Evolutionary conservation across 192 early-diverging fungal genomes (phyloP).

Genomic region (Entophlyctis helioformis): DNA sequence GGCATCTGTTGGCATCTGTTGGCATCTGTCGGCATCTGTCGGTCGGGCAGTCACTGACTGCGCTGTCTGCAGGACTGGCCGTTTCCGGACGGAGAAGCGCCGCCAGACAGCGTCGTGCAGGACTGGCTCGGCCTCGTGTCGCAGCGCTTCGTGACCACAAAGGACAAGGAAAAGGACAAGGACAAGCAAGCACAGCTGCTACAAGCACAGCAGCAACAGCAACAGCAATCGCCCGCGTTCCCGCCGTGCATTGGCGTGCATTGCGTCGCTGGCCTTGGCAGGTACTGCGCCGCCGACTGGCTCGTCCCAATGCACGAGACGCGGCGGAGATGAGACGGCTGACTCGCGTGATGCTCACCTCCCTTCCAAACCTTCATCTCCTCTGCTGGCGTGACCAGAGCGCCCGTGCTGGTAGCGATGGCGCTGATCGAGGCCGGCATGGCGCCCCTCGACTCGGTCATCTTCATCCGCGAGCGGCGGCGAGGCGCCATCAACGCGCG

Average conservation of each 20-base stretch:
- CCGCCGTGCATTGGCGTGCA: slow-evolving; percentile 44
- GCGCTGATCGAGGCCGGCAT: slow-evolving; percentile 74
- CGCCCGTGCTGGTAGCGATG: slow-evolving; percentile 82
- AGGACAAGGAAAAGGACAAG: slow-evolving; percentile 5
- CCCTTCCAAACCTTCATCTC: no score
- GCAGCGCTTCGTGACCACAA: slow-evolving; percentile 23
- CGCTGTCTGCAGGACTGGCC: slow-evolving; percentile 44
- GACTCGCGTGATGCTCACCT: no score
- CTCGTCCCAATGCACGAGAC: no score
- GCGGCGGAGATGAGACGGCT: no score
- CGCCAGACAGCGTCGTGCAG: slow-evolving; percentile 43
- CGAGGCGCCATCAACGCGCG: slow-evolving; percentile 66
- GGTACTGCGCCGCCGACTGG: slow-evolving; percentile 33
- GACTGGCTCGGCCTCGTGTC: slow-evolving; percentile 60
- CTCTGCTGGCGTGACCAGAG: slow-evolving; percentile 20
- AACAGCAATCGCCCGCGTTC: slow-evolving; percentile 1
- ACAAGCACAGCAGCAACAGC: neutral
- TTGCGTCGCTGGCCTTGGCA: slow-evolving; percentile 70
- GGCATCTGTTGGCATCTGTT: no score
- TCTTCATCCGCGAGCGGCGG: slow-evolving; percentile 54
- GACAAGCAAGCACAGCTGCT: neutral
- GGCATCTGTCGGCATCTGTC: no score
- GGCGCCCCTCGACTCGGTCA: slow-evolving; percentile 61
- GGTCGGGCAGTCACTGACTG: slow-evolving; percentile 19
- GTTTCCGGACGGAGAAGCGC: slow-evolving; percentile 59